phyloP scores from a whole-genome alignment of 441 rosid genomes.

The Manihot esculenta region DNA sequence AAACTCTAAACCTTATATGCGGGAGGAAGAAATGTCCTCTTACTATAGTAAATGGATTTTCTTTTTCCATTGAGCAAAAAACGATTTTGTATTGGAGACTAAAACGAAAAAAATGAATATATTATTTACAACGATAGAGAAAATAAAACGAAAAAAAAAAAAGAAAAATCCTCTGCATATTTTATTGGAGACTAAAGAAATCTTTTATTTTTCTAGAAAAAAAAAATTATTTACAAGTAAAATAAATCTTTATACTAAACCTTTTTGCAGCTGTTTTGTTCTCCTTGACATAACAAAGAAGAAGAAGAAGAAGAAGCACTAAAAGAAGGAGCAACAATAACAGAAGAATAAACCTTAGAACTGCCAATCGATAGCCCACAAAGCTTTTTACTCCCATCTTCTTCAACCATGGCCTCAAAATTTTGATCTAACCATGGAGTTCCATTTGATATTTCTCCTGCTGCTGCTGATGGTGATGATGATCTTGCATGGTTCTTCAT shows the following conservation, averaged over 20 bases:
- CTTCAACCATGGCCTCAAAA: neutral
- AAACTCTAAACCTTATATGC: too few species aligned
- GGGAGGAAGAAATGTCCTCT: too few species aligned
- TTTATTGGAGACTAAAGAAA: too few species aligned
- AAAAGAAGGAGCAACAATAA: conserved; percentile 52
- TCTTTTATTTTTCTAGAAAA: too few species aligned
- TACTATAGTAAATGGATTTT: too few species aligned
- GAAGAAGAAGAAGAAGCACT: conserved; percentile 9
- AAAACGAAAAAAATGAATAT: too few species aligned
- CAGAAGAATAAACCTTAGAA: conserved; percentile 61
- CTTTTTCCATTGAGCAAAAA: too few species aligned
- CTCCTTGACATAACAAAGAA: conserved; percentile 9
- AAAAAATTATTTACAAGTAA: neutral
- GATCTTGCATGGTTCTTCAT: conserved; percentile 37
- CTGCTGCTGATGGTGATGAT: neutral
- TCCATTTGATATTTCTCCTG: neutral
- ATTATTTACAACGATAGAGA: too few species aligned
- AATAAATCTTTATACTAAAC: neutral
- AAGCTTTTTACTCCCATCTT: conserved; percentile 7
- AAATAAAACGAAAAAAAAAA: too few species aligned
- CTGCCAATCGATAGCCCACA: conserved; percentile 34
- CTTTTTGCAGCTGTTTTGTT: neutral
- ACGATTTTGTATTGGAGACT: too few species aligned
- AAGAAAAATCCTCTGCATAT: too few species aligned
- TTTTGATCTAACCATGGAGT: conserved; percentile 4